These are phyloP conservation scores for Phytophthora lateralis DNA, from an alignment of 352 stramenopile genomes.

Conservation along the genomic window DNA sequence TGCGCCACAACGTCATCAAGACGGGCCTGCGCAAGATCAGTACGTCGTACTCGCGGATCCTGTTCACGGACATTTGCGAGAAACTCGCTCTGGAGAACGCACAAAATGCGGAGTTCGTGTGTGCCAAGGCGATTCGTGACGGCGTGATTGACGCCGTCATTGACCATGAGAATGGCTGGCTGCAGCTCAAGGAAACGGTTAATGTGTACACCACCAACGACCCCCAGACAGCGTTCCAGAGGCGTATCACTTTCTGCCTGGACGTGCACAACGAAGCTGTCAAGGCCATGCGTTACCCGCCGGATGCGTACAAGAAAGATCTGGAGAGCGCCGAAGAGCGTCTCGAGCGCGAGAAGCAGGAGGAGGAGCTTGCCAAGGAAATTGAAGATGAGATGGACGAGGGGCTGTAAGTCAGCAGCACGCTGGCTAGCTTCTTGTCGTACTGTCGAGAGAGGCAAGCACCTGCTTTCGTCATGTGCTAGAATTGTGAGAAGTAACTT, in stretches of 20 bases:
- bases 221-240: slow-evolving; percentile 95
- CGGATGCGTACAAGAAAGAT: slow-evolving; percentile 98
- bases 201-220: slow-evolving; percentile 94
- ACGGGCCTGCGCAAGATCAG: slow-evolving; percentile 97
- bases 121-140: slow-evolving; percentile 98
- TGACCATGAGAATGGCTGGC: slow-evolving; percentile 95
- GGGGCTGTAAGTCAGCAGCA: slow-evolving; percentile 51
- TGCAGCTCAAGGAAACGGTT: slow-evolving; percentile 90
- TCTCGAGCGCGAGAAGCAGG: slow-evolving; percentile 92
- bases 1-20: slow-evolving; percentile 99
- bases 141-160: slow-evolving; percentile 98
- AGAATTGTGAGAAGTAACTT: slow-evolving; percentile 12
- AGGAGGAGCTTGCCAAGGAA: slow-evolving; percentile 96
- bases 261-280: slow-evolving; percentile 99
- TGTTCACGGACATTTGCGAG: slow-evolving; percentile 92
- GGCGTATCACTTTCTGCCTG: slow-evolving; percentile 98
- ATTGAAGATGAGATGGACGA: slow-evolving; percentile 98
- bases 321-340: slow-evolving; percentile 92
- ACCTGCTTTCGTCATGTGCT: slow-evolving; percentile 12
- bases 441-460: slow-evolving; percentile 2
- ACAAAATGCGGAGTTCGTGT: slow-evolving; percentile 97
- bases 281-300: slow-evolving; percentile 97
- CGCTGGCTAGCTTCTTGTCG: not conserved
- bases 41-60: slow-evolving; percentile 94
- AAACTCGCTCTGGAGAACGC: slow-evolving; percentile 94